Base-by-base conservation (phyloP, 148 eudicot species). In the Silene latifolia region DNA sequence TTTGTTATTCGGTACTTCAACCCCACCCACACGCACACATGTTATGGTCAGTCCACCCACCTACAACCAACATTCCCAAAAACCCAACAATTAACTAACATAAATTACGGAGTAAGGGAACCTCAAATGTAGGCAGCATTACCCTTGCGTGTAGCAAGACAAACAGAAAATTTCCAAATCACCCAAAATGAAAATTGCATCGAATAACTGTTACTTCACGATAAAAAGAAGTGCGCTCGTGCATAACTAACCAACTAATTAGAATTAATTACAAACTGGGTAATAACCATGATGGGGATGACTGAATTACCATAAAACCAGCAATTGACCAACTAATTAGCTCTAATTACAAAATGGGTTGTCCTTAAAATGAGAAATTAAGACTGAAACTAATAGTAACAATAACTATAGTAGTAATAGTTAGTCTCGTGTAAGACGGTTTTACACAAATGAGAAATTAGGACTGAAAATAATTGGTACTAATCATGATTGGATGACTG, bases 11-110 rank as follows among this genome's bases (percentile, higher is more conserved):
- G 90, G 90, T 44, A 89, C 81, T 78, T 89, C 92, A 39, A 89
- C 92, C 4, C 89, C 89, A 4, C 90, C 92, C 32, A 89, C 85
- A 76, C 92, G 89, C 39, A 77, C 92, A 76, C 90, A 87, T 63
- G 76, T 87, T 61, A 89, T 85, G 69, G 59, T 79, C 74, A 87
- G 59, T 27, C 80, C 80, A 7, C 77, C 82, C 20, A 72, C 66
- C 85, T 86, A 56, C 62, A 68, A 63, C 2, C 4, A 48, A 48
- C 54, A 5, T 57, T 35, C 15, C 71, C 73, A 46, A 14, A 18
- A n/a, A 13, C 2, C 6, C 72, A 63, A 4, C 74, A 67, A 60
- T 12, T 39, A 11, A 2, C 4, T 32, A 54, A 8, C 12, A 7
- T 47, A 39, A 6, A 39, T 39, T 39, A 7, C 44, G 1, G 9